Conservation (phyloP, 352 stramenopile species). For the Poterioochromonas sp. region DNA sequence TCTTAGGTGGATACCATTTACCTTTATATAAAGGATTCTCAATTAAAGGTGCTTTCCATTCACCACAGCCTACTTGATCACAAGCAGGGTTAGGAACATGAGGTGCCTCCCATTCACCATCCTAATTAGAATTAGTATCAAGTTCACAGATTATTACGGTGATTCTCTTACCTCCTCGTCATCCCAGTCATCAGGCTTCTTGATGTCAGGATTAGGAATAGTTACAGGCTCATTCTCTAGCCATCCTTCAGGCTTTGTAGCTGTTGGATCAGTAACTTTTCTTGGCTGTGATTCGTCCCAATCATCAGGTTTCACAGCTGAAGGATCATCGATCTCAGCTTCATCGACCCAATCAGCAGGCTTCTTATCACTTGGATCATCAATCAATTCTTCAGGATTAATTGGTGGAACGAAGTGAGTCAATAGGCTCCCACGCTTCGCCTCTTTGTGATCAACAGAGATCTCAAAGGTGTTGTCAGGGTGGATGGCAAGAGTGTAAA, state of each 20-base stretch:
- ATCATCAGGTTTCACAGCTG: conserved; percentile 69
- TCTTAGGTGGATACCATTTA: conserved; percentile 74
- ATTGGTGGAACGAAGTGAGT: conserved; percentile 70
- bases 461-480: conserved; percentile 80
- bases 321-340: conserved; percentile 64
- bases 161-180: conserved; percentile 56
- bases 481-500: conserved; percentile 72
- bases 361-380: conserved; percentile 77
- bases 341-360: conserved; percentile 74
- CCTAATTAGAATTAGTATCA: conserved; percentile 45
- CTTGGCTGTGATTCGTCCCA: conserved; percentile 78
- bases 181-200: conserved; percentile 82
- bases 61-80: conserved; percentile 67
- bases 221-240: conserved; percentile 67
- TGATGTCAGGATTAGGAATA: conserved; percentile 70
- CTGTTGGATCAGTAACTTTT: conserved; percentile 65
- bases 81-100: conserved; percentile 78
- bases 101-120: conserved; percentile 75
- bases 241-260: conserved; percentile 76
- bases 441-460: conserved; percentile 71
- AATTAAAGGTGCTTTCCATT: conserved; percentile 72
- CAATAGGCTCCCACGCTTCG: conserved; percentile 65
- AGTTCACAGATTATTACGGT: neutral
- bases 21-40: conserved; percentile 79
- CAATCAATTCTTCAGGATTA: conserved; percentile 57